Evolutionary conservation across 2,329 filamentous ascomycete species (phyloP).

Genomic region (Alternaria infectoria): DNA sequence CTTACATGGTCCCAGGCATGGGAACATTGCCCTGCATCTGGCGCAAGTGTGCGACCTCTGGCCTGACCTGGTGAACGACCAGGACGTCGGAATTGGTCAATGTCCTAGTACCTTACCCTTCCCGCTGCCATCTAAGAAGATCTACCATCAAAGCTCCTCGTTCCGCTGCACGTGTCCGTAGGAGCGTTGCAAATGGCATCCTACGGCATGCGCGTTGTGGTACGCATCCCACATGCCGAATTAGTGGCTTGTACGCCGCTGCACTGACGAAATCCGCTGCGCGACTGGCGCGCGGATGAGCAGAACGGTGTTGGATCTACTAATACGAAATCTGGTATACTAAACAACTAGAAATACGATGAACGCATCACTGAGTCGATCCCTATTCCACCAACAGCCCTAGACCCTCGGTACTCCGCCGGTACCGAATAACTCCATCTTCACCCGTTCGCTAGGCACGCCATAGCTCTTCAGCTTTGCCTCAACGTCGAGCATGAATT

Average conservation of each 20-base stretch:
- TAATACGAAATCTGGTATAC: not conserved
- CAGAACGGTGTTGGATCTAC: not conserved
- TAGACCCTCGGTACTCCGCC: slow-evolving; percentile 44
- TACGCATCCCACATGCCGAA: slow-evolving; percentile 1
- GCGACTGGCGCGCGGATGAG: not conserved
- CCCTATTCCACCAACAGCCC: not conserved
- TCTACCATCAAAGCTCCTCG: slow-evolving; percentile 28
- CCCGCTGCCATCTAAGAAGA: slow-evolving; percentile 13
- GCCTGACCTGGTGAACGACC: not conserved
- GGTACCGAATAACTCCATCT: slow-evolving; percentile 68
- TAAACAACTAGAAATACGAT: not conserved
- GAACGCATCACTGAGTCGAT: not conserved
- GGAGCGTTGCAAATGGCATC: slow-evolving; percentile 18
- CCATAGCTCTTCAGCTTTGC: slow-evolving; percentile 61
- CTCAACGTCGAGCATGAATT: slow-evolving; percentile 71
- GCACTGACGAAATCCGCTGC: slow-evolving; percentile 6
- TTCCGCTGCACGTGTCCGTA: slow-evolving; percentile 10
- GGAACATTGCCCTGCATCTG: not conserved
- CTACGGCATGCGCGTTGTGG: slow-evolving; percentile 9
- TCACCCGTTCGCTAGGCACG: slow-evolving; percentile 64
- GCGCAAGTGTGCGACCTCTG: not conserved
- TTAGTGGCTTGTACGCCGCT: slow-evolving; percentile 4
- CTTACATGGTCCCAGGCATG: not conserved
- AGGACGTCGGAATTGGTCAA: slow-evolving; percentile 12
- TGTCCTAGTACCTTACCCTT: slow-evolving; percentile 5